phyloP scores from a whole-genome alignment of 768 basidiomycete genomes.

The Termitomyces heimii region DNA sequence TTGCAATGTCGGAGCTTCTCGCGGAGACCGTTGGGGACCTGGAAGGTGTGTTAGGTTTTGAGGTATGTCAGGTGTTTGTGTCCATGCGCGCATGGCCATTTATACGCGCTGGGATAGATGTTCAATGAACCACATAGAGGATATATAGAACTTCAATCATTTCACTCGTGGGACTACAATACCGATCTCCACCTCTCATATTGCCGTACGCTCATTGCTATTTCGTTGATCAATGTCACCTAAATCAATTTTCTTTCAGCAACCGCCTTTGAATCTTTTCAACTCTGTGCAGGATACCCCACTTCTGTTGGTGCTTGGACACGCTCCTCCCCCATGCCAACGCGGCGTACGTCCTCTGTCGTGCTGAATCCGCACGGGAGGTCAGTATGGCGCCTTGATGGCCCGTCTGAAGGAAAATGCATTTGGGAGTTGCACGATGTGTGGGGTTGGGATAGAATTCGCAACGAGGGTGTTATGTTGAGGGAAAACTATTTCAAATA shows the following conservation, averaged over 20 bases:
- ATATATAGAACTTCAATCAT: conserved; percentile 76
- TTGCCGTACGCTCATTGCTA: conserved; percentile 47
- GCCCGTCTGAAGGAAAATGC: conserved; percentile 86
- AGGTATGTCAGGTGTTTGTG: conserved; percentile 42
- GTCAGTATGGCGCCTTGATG: conserved; percentile 68
- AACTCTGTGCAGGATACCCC: conserved; percentile 85
- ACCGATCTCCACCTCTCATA: conserved; percentile 86
- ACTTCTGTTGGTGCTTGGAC: conserved; percentile 75
- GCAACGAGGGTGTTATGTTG: conserved; percentile 65
- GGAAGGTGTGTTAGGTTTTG: conserved; percentile 82
- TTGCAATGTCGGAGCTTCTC: conserved; percentile 70
- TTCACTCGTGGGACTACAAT: conserved; percentile 89
- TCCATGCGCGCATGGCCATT: not conserved
- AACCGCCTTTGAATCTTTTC: conserved; percentile 83
- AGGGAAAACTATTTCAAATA: conserved; percentile 81
- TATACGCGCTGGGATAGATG: conserved; percentile 39
- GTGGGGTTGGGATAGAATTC: conserved; percentile 79
- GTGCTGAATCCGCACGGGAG: conserved; percentile 55
- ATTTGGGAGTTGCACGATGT: conserved; percentile 79
- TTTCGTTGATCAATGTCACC: not conserved
- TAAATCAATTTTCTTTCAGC: conserved; percentile 34
- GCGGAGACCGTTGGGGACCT: conserved; percentile 65
- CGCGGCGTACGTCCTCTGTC: conserved; percentile 49
- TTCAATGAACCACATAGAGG: conserved; percentile 96
- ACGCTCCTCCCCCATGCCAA: conserved; percentile 87